Evolutionary conservation across 2,329 filamentous ascomycete genomes (phyloP).

Genomic region (Penicillium sp.): DNA sequence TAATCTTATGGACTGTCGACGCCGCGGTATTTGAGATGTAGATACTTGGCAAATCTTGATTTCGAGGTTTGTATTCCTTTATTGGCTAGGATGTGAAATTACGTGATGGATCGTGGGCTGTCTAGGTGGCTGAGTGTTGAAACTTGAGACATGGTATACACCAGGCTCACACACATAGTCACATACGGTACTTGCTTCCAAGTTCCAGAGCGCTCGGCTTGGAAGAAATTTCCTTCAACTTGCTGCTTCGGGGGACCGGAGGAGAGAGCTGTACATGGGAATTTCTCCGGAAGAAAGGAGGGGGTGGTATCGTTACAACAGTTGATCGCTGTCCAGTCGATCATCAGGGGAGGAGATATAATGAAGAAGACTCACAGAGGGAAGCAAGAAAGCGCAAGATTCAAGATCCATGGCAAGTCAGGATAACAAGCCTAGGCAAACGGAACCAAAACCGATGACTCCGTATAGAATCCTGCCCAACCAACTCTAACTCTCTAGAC

Average conservation of each 20-base stretch:
- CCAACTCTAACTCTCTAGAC: neutral
- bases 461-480: neutral
- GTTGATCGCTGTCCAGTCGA: conserved; percentile 4
- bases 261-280: neutral
- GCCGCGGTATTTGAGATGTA: too few relatives aligned
- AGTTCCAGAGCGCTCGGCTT: neutral
- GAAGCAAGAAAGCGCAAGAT: conserved; percentile 3
- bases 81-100: neutral
- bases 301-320: conserved; percentile 12
- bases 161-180: neutral
- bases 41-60: neutral
- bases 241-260: conserved; percentile 6
- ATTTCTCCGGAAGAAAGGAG: neutral
- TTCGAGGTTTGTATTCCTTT: neutral
- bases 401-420: neutral
- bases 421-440: neutral
- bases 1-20: too few relatives aligned
- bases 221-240: conserved; percentile 14
- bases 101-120: conserved; percentile 8
- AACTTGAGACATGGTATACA: neutral
- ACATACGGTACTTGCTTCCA: too few relatives aligned
- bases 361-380: neutral
- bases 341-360: neutral
- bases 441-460: neutral
- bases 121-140: neutral